These are phyloP conservation scores for Gloeophyllum trabeum DNA, from an alignment of 768 basidiomycete genomes.

Conservation along the genomic window DNA sequence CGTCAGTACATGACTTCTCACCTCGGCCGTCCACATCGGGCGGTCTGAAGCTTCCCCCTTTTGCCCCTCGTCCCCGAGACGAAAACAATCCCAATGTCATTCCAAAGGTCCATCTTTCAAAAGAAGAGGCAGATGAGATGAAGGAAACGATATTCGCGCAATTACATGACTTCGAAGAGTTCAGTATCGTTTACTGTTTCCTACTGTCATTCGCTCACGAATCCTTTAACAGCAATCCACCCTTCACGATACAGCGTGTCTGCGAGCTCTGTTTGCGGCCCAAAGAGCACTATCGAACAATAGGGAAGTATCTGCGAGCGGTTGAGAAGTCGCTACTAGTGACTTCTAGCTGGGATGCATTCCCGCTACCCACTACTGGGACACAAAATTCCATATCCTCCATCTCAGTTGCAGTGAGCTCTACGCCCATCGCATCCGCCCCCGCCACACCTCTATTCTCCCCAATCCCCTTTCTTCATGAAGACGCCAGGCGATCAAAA, in stretches of 20 bases:
- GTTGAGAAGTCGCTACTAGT: constrained; percentile 76
- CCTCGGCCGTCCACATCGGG: constrained; percentile 31
- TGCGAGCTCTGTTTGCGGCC: constrained; percentile 73
- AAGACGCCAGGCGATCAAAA: constrained; percentile 70
- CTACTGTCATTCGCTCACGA: constrained; percentile 4
- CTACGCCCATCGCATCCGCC: constrained; percentile 36
- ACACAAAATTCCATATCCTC: constrained; percentile 24
- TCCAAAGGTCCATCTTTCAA: constrained; percentile 49
- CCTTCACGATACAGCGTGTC: constrained; percentile 85
- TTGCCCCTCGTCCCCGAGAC: constrained; percentile 45
- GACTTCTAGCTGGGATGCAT: constrained; percentile 68
- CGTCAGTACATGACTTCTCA: constrained; percentile 18
- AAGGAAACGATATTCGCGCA: constrained; percentile 48
- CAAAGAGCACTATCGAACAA: constrained; percentile 55
- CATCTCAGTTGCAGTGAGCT: constrained; percentile 20
- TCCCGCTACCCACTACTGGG: constrained; percentile 45
- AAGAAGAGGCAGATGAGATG: constrained; percentile 45
- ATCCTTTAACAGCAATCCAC: constrained; percentile 35
- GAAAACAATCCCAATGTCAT: constrained; percentile 39
- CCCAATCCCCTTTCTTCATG: constrained; percentile 80
- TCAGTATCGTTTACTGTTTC: constrained; percentile 14
- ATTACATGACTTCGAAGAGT: constrained; percentile 71
- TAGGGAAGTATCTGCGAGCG: constrained; percentile 85
- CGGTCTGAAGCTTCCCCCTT: constrained; percentile 64
- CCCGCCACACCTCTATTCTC: constrained; percentile 79